Evolutionary conservation across 2,329 filamentous ascomycete species (phyloP), one percentile per base, ranked within the genome.

Genomic region (Raffaelea ambrosiae): DNA sequence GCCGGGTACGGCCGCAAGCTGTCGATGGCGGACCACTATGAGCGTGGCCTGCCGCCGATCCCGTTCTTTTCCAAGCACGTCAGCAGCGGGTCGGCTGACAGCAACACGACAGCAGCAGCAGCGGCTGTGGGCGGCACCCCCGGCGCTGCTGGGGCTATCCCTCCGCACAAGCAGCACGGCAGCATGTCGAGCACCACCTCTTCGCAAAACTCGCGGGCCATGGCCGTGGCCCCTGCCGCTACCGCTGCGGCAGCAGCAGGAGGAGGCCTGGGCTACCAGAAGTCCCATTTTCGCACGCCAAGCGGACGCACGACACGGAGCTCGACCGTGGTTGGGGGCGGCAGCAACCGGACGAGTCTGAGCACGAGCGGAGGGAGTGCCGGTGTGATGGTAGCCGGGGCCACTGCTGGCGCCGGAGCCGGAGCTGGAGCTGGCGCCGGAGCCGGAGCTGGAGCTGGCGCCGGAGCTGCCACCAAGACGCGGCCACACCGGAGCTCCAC

Each of bases 21-120:
- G 5, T 13, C 18, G 7, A 38, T 35, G 26, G 5, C 18, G 31
- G 7, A 4, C 22, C 31, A 40, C 3, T 42, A 46, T 40, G 48
- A 50, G 5, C 51, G 43, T 5, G 53, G 53, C n/a, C 53, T 54
- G 14, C 53, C 53, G 26, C 45, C 53, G 5, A 19, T 49, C 1
- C 53, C 53, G 8, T 47, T 22, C n/a, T 52, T 49, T 31, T 23
- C 41, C 14, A 29, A 29, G 33, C 19, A 8, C 35, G 21, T 43
- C 33, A 33, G 13, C 26, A 43, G 29, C 11, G 19, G 18, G 13
- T 19, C 41, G 16, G n/a, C n/a, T n/a, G 39, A 31, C 14, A 23
- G 40, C 16, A 20, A 35, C 14, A 35, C 47, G 14, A 26, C 41
- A 10, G 31, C 35, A 3, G 43, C 40, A 14, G 46, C 46, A 5